Base-by-base conservation (phyloP, 2,329 filamentous ascomycete genomes). In the Dendrostoma leiphaemia region DNA sequence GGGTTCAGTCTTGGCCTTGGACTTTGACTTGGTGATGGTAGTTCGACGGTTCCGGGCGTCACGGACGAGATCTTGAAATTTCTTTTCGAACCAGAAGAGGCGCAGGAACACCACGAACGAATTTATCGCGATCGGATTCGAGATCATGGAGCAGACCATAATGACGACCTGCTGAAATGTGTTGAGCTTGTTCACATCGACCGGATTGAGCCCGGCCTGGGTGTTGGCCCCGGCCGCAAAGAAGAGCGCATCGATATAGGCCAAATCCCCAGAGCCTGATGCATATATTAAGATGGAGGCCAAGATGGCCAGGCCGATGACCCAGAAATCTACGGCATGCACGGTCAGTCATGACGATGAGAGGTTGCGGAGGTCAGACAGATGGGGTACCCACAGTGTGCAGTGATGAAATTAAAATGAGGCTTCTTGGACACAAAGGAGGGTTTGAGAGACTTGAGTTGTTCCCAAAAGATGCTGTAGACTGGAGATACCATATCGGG, bases 81-180 rank as follows among this genome's bases (percentile, higher is more conserved):
- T 84, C 71, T 95, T 96, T 71, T 99, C 92, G 67, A 99, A 99
- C 93, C 93, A 99, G 72, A 96, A 97, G 2, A 99, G 77, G 24
- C 94, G 88, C 13, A 97, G 80, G 63, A 96, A 93, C 7, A 99
- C 94, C 41, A 99, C 91, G 41, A 84, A 88, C 2, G 89, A 84
- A 65, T 96, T 85, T 63, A 96, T 86, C 44, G 89, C 86, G 58
- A 96, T 94, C 0, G 91, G 91, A 48, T 91, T 96, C 24, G 87
- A 85, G 12, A 90, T 63, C 77, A 91, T 86, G 4, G 87, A 77
- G 37, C 90, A 77, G 6, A 91, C 64, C 63, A 88, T 91, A 24
- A 95, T 73, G 48, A 89, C 78, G 38, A 90, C 69, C 71, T 94
- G 88, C 67, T 90, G 88, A 59, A 88, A 89, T 4, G 84, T 87